These are phyloP conservation scores for Myxozyma neotropica DNA, from an alignment of 805 yeast genomes.

Conservation along the genomic window DNA sequence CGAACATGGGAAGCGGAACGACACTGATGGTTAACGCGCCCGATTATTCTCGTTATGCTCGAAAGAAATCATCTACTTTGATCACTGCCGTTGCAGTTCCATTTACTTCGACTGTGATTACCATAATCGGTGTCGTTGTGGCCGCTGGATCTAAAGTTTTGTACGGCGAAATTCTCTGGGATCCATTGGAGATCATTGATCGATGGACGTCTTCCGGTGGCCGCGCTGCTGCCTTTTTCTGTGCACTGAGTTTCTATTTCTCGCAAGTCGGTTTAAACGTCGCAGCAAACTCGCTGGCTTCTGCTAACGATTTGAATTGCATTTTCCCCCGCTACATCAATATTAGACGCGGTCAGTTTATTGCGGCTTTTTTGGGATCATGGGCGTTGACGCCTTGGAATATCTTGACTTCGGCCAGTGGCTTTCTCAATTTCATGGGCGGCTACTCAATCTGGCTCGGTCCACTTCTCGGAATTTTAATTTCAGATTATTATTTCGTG, in stretches of 20 bases:
- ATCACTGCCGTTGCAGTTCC: constrained; percentile 26
- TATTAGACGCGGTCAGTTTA: constrained; percentile 59
- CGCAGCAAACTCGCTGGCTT: constrained; percentile 51
- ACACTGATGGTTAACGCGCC: constrained; percentile 55
- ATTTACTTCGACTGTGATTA: constrained; percentile 20
- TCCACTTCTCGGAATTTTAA: constrained; percentile 47
- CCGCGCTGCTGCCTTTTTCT: constrained; percentile 34
- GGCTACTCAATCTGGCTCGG: constrained; percentile 48
- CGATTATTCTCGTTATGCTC: constrained; percentile 53
- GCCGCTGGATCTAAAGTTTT: constrained; percentile 30
- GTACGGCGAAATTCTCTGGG: constrained; percentile 34
- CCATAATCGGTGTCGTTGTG: constrained; percentile 31
- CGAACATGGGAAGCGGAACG: constrained; percentile 38
- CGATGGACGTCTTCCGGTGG: constrained; percentile 32
- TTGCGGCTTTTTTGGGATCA: constrained; percentile 41
- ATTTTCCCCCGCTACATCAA: constrained; percentile 51
- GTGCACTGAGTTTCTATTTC: constrained; percentile 52
- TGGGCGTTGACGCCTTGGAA: constrained; percentile 49
- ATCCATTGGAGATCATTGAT: constrained; percentile 29
- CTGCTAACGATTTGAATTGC: constrained; percentile 45
- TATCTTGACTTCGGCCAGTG: constrained; percentile 45
- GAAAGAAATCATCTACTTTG: constrained; percentile 39
- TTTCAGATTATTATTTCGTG: constrained; percentile 48
- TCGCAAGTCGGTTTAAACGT: constrained; percentile 77
- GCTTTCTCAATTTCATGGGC: constrained; percentile 45